Conservation (phyloP, 345 rosid genomes). For the Durio zibethinus region DNA sequence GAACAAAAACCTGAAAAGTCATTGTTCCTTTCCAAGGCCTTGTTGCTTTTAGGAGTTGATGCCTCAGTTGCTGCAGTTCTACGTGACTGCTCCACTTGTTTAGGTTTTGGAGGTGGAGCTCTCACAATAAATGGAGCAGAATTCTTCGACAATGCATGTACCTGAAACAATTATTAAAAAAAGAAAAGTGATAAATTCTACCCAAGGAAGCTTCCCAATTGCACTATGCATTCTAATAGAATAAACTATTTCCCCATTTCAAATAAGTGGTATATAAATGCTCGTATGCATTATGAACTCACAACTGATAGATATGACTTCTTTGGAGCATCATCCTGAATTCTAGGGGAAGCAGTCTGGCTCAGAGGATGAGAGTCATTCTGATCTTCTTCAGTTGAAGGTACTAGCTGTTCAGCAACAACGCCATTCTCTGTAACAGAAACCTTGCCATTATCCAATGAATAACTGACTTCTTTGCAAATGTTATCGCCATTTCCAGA, state of each 20-base stretch:
- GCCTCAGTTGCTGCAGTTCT: slow-evolving; percentile 20
- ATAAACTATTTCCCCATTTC: background rate
- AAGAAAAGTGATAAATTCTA: background rate
- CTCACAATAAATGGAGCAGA: slow-evolving; percentile 39
- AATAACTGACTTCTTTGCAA: slow-evolving; percentile 22
- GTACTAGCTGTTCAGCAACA: slow-evolving; percentile 20
- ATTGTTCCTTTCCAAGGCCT: slow-evolving; percentile 30
- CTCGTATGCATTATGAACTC: slow-evolving; percentile 16
- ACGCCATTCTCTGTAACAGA: slow-evolving; percentile 24
- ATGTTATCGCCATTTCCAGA: slow-evolving; percentile 17
- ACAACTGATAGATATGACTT: slow-evolving; percentile 61
- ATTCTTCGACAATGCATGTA: slow-evolving; percentile 33
- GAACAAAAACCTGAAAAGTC: slow-evolving; percentile 32
- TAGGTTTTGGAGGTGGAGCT: slow-evolving; percentile 29
- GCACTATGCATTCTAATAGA: background rate
- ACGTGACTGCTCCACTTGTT: slow-evolving; percentile 25
- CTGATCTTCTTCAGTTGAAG: background rate
- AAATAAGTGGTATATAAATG: background rate
- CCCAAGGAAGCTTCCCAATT: background rate
- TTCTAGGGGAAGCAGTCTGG: slow-evolving; percentile 22
- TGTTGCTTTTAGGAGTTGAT: slow-evolving; percentile 20
- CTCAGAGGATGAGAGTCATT: slow-evolving; percentile 17
- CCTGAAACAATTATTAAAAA: slow-evolving; percentile 18
- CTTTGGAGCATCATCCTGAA: slow-evolving; percentile 40
- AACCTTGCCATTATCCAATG: slow-evolving; percentile 32